Base-by-base conservation (phyloP, 1,284 basidiomycete genomes). In the Austroboletus niveus region DNA sequence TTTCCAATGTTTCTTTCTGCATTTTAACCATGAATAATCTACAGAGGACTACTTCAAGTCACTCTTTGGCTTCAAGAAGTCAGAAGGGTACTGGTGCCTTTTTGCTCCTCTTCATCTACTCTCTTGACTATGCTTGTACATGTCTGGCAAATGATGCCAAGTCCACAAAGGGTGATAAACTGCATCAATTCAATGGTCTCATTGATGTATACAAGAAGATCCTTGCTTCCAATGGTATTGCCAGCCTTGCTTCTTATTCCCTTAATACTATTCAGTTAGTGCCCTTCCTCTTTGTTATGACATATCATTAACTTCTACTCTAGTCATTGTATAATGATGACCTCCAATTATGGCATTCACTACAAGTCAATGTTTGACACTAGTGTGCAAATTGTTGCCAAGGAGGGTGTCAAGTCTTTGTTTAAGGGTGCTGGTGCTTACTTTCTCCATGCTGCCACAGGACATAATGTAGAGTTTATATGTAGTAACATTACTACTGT, bases 131-230 rank as follows among this genome's bases (percentile, higher is more conserved):
- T 68, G 94, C 94, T 59, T 92, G 94, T 88, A 97, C 94, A 52
- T 94, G 94, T 83, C 87, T 97, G 60, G 94, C 94, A 71, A 96
- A 95, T 74, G 94, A 98, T 69, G 91, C 90, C 70, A 97, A 97
- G 80, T 93, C 92, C 11, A 78, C 90, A 45, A 94, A 92, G 81
- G 80, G 81, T 70, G 94, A 94, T 77, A 93, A 92, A 65, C 78
- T 81, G 34, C 92, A 94, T 74, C 94, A 97, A 72, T 97, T 96
- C 83, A 96, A 94, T 69, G 94, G 94, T 71, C 79, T 97, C 49
- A 79, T 95, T 57, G 94, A 97, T 70, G 94, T 97, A 61, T 96
- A 95, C 81, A 86, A 72, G 71, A 95, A 96, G 85, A 96, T 93
- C 51, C 82, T 95, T 57, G 91, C 90, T 36, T 84, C 88, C 20